These are phyloP conservation scores for Crotalaria pallida DNA, from an alignment of 306 rosid genomes.

Conservation along the genomic window DNA sequence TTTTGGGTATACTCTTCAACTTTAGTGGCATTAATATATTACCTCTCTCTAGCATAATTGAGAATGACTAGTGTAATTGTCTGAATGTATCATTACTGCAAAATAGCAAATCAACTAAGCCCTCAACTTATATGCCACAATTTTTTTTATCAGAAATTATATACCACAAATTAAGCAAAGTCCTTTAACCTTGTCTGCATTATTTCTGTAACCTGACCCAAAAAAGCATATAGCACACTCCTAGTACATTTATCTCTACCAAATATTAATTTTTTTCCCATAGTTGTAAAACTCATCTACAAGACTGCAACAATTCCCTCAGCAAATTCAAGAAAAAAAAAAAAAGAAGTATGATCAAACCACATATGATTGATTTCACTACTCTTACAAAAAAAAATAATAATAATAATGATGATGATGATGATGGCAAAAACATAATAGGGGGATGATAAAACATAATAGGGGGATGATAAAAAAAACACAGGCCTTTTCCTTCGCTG, in stretches of 20 bases:
- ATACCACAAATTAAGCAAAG: neutral
- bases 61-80: neutral
- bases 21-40: neutral
- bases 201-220: neutral
- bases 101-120: neutral
- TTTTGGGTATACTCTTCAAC: neutral
- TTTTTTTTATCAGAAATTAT: too few relatives aligned
- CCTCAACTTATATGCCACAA: constrained; percentile 1
- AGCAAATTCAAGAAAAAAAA: neutral
- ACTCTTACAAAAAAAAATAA: neutral
- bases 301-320: too few relatives aligned
- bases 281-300: neutral
- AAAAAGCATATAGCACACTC: neutral
- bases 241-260: neutral
- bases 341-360: neutral
- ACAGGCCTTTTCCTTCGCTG: constrained; percentile 51
- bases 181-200: neutral
- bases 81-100: neutral
- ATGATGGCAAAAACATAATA: too few relatives aligned
- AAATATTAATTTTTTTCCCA: neutral
- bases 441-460: too few relatives aligned
- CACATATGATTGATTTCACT: neutral
- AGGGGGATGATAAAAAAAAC: too few relatives aligned
- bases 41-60: neutral
- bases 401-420: too few relatives aligned